Evolutionary conservation across 2,329 filamentous ascomycete genomes (phyloP), one percentile per base, ranked within the genome.

Genomic region (Aspergillus pseudoterreus): DNA sequence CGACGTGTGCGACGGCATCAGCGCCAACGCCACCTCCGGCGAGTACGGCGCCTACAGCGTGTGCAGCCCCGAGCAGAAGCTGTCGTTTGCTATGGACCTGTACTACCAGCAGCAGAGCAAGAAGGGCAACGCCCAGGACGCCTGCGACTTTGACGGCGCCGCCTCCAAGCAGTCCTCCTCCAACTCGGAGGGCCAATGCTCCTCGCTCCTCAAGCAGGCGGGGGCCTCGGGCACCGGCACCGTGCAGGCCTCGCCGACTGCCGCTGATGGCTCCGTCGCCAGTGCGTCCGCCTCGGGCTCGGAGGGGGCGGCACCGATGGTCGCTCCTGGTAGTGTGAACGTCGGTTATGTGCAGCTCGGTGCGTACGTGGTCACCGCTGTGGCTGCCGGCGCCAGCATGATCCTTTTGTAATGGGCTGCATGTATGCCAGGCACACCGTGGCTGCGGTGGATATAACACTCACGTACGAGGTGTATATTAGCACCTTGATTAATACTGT

Each of bases 11-110:
- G 63, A 55, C n/a, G 74, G 73, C 27, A 72, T 77, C 59, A 47
- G 42, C n/a, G 55, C 61, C 45, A 72, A 77, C 52, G 65, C 65
- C 8, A 72, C 66, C 38, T 65, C 59, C 6, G 75, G 75, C 39
- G 55, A 58, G 1, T 77, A 75, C 50, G 75, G 75, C 36, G 71
- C 72, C 6, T 77, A 76, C 60, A 68, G 68, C 56, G 74, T 73
- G 63, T 76, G 73, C 63, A 67, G 61, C 36, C 53, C 66, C 47
- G 61, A 63, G 44, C 67, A 76, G 54, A 63, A 73, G 55, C 70
- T 76, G 47, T 71, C 71, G 19, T 75, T 66, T 57, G 73, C 67
- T 39, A 65, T 75, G 53, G 69, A 77, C 60, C 58, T 59, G 35
- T 77, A 75, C 63, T 76, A 74, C 59, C 52, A 70, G 49, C 56